phyloP scores from a whole-genome alignment of 805 yeast species.

The Dipodascus geniculatus region DNA sequence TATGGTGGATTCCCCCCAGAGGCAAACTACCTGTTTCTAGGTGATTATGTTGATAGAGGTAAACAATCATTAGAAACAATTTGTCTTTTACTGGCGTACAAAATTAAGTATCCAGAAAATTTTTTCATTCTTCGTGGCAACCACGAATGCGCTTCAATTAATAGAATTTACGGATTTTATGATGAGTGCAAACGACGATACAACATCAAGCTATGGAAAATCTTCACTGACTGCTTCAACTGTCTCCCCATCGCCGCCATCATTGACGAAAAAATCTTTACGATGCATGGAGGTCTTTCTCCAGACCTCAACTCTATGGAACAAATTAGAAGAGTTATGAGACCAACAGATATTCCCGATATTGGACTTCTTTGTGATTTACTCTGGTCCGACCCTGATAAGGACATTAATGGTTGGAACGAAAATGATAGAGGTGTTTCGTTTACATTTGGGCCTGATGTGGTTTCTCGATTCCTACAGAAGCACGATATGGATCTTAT shows the following conservation, averaged over 20 bases:
- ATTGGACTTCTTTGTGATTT: slow-evolving; percentile 93
- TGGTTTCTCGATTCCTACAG: slow-evolving; percentile 88
- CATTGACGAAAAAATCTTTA: slow-evolving; percentile 93
- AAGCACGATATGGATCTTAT: slow-evolving; percentile 97
- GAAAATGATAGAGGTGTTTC: slow-evolving; percentile 99
- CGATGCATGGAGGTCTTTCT: slow-evolving; percentile 98
- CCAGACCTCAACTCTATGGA: slow-evolving; percentile 98
- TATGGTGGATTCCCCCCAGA: slow-evolving; percentile 99
- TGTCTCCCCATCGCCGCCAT: slow-evolving; percentile 98
- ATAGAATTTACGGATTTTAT: slow-evolving; percentile 95
- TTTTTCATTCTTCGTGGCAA: slow-evolving; percentile 94
- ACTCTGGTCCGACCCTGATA: slow-evolving; percentile 98
- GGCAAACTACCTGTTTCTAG: slow-evolving; percentile 88
- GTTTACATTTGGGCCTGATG: slow-evolving; percentile 99
- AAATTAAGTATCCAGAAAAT: slow-evolving; percentile 96
- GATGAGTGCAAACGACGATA: slow-evolving; percentile 96
- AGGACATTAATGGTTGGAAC: slow-evolving; percentile 97
- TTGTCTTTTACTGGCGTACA: slow-evolving; percentile 86
- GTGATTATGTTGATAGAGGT: slow-evolving; percentile 98
- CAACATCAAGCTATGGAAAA: slow-evolving; percentile 97
- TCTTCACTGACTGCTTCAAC: slow-evolving; percentile 96
- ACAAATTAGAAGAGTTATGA: slow-evolving; percentile 96
- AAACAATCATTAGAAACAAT: slow-evolving; percentile 94
- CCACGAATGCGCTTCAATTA: slow-evolving; percentile 97
- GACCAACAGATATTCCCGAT: slow-evolving; percentile 98